Evolutionary conservation across 352 stramenopile genomes (phyloP).

Genomic region (Globisporangium ultimum): DNA sequence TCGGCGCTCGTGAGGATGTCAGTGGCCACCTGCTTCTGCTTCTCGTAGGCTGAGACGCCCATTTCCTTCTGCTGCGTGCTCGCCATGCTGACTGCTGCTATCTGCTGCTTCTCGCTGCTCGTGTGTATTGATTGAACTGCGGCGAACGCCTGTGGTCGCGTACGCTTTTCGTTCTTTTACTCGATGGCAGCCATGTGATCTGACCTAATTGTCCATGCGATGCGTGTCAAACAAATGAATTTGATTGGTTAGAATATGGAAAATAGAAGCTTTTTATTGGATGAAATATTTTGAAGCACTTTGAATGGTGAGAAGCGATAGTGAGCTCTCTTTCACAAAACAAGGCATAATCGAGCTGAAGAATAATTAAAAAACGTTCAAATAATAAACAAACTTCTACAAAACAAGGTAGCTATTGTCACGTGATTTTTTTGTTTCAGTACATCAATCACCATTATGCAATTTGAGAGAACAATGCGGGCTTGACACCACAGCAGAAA

Average conservation of each 20-base stretch:
- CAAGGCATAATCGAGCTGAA: too few relatives aligned
- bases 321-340: background rate
- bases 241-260: slow-evolving; percentile 1
- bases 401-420: too few relatives aligned
- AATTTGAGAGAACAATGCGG: background rate
- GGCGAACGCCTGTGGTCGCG: too few relatives aligned
- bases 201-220: background rate
- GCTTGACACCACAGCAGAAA: background rate
- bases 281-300: slow-evolving; percentile 9
- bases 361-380: too few relatives aligned
- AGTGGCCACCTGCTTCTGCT: slow-evolving; percentile 74
- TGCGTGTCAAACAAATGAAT: background rate
- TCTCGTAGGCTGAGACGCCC: slow-evolving; percentile 67
- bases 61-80: slow-evolving; percentile 49
- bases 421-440: too few relatives aligned
- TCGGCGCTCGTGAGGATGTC: slow-evolving; percentile 71
- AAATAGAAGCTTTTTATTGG: slow-evolving; percentile 9
- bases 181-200: background rate
- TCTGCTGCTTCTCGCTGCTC: slow-evolving; percentile 7
- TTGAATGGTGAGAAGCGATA: slow-evolving; percentile 10
- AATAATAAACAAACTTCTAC: too few relatives aligned
- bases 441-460: background rate
- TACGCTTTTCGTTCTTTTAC: background rate
- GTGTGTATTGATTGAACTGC: background rate
- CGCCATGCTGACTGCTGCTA: slow-evolving; percentile 18